Base-by-base conservation (phyloP, 1,284 basidiomycete species). In the Tilletia indica region DNA sequence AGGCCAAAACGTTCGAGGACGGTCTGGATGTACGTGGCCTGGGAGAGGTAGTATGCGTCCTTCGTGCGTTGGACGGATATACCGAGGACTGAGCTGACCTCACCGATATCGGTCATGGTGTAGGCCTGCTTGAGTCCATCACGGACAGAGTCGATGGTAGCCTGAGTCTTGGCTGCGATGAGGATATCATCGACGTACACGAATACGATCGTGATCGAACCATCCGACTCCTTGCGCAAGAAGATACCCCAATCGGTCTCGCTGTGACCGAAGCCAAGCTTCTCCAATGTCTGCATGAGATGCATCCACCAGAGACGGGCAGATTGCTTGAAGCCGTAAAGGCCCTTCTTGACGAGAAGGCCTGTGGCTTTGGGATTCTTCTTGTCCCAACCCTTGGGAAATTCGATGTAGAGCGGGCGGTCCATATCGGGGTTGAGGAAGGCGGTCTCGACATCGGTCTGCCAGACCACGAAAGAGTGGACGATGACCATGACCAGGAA, bases 361-460 rank as follows among this genome's bases (percentile, higher is more conserved):
- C 51, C 51, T 31, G 51, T 54, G 19, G 9, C 19, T 19, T 54
- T 54, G 51, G 51, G 19, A 3, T 19, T 54, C 12, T 21, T 54
- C 51, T 54, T 54, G 9, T 21, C n/a, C 51, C 51, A 54, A 31
- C 51, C 51, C 51, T 54, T 31, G 19, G 51, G 51, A 3, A 54
- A 54, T n/a, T 54, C 51, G 51, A 54, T 54, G 51, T 54, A 54
- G 19, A 54, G 25, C 8, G 51, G 51, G n/a, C 51, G 51, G 19
- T 54, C 51, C 51, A 54, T 54, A 2, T 54, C 51, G 4, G 51
- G 51, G 51, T 54, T n/a, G n/a, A 54, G 51, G 25, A 54, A 54
- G 51, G 51, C 51, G 51, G 51, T 54, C 51, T 54, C 51, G 25
- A 54, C 51, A 31, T 54, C 51, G n/a, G 25, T 54, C 51, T 54